phyloP scores from a whole-genome alignment of 2,329 filamentous ascomycete genomes.

The Diaporthe sp. region DNA sequence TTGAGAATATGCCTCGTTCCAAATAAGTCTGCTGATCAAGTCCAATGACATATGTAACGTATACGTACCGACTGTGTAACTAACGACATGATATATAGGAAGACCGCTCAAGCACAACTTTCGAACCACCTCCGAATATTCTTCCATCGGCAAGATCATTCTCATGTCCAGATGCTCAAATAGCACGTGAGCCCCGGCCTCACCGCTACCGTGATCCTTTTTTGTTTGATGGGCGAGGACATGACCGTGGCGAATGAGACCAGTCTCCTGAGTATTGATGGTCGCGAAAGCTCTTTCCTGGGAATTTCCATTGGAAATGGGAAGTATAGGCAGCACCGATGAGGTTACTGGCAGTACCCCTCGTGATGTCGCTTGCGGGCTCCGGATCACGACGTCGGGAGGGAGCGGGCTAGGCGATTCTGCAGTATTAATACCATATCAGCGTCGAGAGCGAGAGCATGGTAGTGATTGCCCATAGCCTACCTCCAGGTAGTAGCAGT shows the following conservation, averaged over 20 bases:
- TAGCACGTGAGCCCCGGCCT: neutral
- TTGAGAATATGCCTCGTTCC: neutral
- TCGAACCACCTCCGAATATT: neutral
- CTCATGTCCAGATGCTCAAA: neutral
- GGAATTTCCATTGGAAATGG: fast-evolving
- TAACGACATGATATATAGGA: neutral
- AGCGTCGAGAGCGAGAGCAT: neutral
- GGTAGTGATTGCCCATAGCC: neutral
- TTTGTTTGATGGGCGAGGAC: neutral
- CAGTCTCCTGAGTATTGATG: neutral
- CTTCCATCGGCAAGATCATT: neutral
- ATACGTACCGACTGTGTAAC: neutral
- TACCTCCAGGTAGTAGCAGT: neutral
- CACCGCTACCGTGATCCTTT: neutral
- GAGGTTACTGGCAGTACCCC: too few species aligned
- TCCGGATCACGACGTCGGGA: neutral
- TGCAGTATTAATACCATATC: neutral
- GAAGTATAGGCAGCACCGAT: too few species aligned
- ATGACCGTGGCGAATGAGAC: neutral
- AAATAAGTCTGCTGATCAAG: neutral
- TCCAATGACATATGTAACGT: neutral
- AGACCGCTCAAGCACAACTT: neutral
- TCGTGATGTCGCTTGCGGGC: neutral
- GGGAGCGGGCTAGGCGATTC: neutral
- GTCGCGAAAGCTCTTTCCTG: neutral